Base-by-base conservation (phyloP, 2,329 filamentous ascomycete species). In the Bipolaris sorokiniana region DNA sequence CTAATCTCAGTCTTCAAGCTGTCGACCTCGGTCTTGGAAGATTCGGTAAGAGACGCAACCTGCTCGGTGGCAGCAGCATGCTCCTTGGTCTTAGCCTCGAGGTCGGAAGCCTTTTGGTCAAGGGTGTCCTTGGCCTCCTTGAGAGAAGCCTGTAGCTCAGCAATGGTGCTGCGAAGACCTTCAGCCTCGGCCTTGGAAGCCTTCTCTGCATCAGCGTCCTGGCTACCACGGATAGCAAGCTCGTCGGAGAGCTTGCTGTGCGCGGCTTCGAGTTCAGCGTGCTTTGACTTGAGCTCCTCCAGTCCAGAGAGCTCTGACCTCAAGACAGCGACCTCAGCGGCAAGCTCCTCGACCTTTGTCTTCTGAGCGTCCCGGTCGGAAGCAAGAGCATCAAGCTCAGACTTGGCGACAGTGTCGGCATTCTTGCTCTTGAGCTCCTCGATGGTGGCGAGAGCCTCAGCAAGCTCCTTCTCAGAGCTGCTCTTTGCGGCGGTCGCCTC, bases 361-460 rank as follows among this genome's bases (percentile, higher is more conserved):
- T 63, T 57, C 10, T 59, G 60, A 44, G 59, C 54, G 26, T 71
- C 66, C 31, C 68, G 63, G 61, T 71, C 68, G 15, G 62, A 54
- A 10, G 64, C 64, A 34, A 72, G 63, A 15, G 66, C 61, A 37
- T 71, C 68, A 5, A 73, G 52, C 18, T 73, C 71, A 26, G 64
- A 56, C 53, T 69, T 68, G 56, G 69, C 62, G 7, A 67, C 62
- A 22, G 62, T 49, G 28, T 42, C 42, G 23, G 61, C 56, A 26
- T 56, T 60, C 16, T 63, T 48, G 7, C 57, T 54, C 50, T 65
- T 61, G 18, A 70, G 58, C 28, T 65, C 58, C 22, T 69, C 65
- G n/a, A 67, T 49, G 31, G 63, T 57, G 11, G 64, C 62, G 7
- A 63, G 59, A 7, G 67, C 60, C 52, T 66, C 68, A 16, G 63